Conservation (phyloP, 305 asterid genomes). For the Fraxinus sp. region DNA sequence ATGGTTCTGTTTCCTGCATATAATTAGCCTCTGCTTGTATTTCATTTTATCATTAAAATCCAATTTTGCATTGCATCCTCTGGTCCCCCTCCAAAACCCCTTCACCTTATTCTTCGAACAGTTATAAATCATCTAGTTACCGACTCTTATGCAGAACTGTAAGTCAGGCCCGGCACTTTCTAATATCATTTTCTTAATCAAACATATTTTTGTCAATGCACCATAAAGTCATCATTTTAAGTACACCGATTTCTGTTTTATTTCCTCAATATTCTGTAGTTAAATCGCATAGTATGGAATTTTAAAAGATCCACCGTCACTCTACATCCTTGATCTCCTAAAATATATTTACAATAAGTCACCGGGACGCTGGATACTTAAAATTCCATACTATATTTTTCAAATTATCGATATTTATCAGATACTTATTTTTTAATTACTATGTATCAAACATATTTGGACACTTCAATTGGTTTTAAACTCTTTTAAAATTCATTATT, state of each 20-base stretch:
- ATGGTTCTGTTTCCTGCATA: neutral
- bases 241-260: neutral
- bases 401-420: too few species aligned
- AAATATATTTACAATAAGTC: neutral
- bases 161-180: neutral
- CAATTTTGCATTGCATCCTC: neutral
- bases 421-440: too few species aligned
- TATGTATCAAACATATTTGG: neutral
- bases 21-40: neutral
- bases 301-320: neutral
- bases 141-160: neutral
- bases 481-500: neutral
- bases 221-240: neutral
- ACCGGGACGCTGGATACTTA: neutral
- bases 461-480: neutral
- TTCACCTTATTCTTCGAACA: neutral
- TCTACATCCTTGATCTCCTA: neutral
- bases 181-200: neutral
- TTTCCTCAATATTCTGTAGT: neutral
- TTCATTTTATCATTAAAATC: neutral
- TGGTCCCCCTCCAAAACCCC: neutral
- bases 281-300: neutral
- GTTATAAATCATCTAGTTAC: neutral
- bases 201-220: neutral
- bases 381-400: neutral